Evolutionary conservation across 495 filamentous ascomycete species (phyloP), one percentile per base, ranked within the genome.

Genomic region (Podospora pseudocomata): DNA sequence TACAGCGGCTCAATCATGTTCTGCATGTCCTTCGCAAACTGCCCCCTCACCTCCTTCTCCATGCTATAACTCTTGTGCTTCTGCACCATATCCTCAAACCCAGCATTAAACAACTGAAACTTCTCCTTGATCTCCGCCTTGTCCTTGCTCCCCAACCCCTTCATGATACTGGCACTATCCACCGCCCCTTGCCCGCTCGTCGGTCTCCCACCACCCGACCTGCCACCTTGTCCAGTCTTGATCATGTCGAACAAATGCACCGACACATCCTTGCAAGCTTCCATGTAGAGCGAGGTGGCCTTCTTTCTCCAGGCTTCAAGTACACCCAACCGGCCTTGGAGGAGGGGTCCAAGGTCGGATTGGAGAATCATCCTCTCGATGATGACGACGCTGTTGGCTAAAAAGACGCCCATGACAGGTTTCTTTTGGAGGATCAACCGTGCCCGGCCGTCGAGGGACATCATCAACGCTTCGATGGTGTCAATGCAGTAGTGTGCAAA

Each of bases 121-220:
- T 97, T 98, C 74, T 93, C 90, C 79, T 98, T 99, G 78, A 97
- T 94, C 15, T 88, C 90, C 74, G 98, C 95, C 74, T 93, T 95
- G 71, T 98, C 95, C 75, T 95, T 96, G 73, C 88, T 91, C 62
- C 84, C 87, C 9, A 99, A 82, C 5, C 85, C 85, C 76, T 96
- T 95, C 72, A 97, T 83, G 64, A 97, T 90, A 13, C 89, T 89
- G 18, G 88, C 87, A 7, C 91, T 94, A 75, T 94, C 90, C 27
- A 91, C 85, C 18, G 82, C 78, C 4, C 64, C 60, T 82, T 85
- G 86, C 32, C 90, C 87, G 5, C 91, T 92, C 6, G 87, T 84
- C 6, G 92, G 91, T 3, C 92, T 87, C 53, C 78, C 74, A 4
- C 67, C 58, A 39, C 57, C 58, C 28, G 63, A 60, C n/a, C 65